Conservation (phyloP, 2,329 filamentous ascomycete genomes). For the Paecilomyces fulvus region DNA sequence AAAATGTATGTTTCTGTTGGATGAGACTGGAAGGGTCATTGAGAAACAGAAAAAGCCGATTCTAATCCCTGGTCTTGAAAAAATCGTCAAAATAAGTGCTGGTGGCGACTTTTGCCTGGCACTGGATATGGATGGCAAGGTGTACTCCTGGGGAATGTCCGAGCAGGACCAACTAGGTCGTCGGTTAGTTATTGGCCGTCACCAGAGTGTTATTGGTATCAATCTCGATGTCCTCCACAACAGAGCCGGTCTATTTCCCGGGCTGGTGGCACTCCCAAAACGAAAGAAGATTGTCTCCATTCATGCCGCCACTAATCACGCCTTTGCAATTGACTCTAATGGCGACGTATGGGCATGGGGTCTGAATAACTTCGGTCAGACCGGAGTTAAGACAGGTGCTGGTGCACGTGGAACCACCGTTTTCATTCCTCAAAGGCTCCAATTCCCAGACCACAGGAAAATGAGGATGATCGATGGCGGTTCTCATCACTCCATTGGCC, state of each 20-base stretch:
- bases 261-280: conserved; percentile 44
- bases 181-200: conserved; percentile 51
- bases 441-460: conserved; percentile 43
- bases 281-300: conserved; percentile 42
- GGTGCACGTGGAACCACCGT: conserved; percentile 52
- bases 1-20: conserved; percentile 46
- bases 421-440: conserved; percentile 54
- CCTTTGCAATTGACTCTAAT: conserved; percentile 35
- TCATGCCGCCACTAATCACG: conserved; percentile 31
- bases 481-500: conserved; percentile 60
- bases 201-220: conserved; percentile 33
- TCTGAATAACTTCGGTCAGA: conserved; percentile 71
- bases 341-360: conserved; percentile 60
- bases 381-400: conserved; percentile 53
- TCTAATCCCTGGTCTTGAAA: conserved; percentile 49
- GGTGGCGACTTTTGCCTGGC: conserved; percentile 66
- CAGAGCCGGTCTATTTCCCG: conserved; percentile 23
- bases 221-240: not conserved
- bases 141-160: conserved; percentile 64
- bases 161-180: conserved; percentile 63
- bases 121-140: conserved; percentile 54
- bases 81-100: conserved; percentile 55
- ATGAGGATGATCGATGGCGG: conserved; percentile 51
- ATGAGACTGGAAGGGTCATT: conserved; percentile 15
- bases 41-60: conserved; percentile 33